Conservation (phyloP, 805 yeast species). For the Kregervanrija delftensis region DNA sequence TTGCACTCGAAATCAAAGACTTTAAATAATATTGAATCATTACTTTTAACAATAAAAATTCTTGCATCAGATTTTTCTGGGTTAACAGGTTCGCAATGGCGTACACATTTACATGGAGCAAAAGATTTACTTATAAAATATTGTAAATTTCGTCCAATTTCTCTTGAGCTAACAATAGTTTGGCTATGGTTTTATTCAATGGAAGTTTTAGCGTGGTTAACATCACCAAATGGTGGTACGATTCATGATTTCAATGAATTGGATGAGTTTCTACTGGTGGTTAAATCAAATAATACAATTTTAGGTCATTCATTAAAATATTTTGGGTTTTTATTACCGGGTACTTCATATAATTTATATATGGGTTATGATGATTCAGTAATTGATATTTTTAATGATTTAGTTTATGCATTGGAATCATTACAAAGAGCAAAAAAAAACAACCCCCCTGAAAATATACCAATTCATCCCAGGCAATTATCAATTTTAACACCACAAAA, state of each 20-base stretch:
- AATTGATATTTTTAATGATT: constrained; percentile 26
- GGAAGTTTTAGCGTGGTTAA: constrained; percentile 55
- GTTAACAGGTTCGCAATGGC: constrained; percentile 54
- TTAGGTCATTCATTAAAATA: constrained; percentile 18
- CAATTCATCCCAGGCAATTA: not conserved
- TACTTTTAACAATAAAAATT: constrained; percentile 59
- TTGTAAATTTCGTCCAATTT: constrained; percentile 26
- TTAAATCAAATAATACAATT: constrained; percentile 17
- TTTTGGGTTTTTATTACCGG: constrained; percentile 20
- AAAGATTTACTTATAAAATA: constrained; percentile 54
- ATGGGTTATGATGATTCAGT: constrained; percentile 30
- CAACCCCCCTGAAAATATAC: constrained; percentile 17
- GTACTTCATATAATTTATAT: constrained; percentile 22
- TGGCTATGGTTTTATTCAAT: constrained; percentile 56
- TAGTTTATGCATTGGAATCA: constrained; percentile 25
- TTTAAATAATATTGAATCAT: constrained; percentile 58
- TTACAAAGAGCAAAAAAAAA: constrained; percentile 14
- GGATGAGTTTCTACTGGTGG: constrained; percentile 27
- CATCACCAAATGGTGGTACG: constrained; percentile 56
- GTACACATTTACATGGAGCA: constrained; percentile 63
- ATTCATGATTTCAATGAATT: constrained; percentile 45
- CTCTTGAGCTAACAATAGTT: constrained; percentile 29
- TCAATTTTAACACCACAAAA: too few relatives aligned
- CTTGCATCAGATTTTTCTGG: constrained; percentile 61
- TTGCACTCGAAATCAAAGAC: constrained; percentile 34